phyloP scores from a whole-genome alignment of 1,284 basidiomycete genomes.

The Cutaneotrichosporon daszewskae region DNA sequence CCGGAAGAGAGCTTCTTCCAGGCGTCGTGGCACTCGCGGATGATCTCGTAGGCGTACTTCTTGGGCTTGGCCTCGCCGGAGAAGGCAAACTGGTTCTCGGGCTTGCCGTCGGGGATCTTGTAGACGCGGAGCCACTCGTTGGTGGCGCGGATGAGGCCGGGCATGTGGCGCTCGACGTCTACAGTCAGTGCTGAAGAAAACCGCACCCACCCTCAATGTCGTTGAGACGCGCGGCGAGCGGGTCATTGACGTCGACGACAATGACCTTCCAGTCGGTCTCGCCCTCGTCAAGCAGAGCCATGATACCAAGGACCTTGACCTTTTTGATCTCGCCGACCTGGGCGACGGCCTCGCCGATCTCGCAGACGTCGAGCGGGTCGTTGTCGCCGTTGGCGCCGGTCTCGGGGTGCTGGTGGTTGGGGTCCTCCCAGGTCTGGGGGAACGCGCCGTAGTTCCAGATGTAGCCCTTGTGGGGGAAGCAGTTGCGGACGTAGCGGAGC shows the following conservation, averaged over 20 bases:
- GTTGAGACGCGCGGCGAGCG: constrained; percentile 92
- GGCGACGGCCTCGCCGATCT: constrained; percentile 98
- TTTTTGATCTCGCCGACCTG: constrained; percentile 98
- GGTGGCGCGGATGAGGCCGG: constrained; percentile 90
- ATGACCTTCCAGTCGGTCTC: constrained; percentile 99
- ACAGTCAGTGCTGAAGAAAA: no score
- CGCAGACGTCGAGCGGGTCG: constrained; percentile 98
- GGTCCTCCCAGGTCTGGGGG: constrained; percentile 99
- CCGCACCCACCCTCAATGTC: no score
- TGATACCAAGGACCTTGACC: constrained; percentile 99
- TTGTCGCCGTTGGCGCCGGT: constrained; percentile 99
- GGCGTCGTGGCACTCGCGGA: constrained; percentile 97
- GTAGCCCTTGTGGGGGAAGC: constrained; percentile 88
- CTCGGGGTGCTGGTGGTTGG: constrained; percentile 78
- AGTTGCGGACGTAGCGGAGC: constrained; percentile 96
- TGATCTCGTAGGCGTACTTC: constrained; percentile 97
- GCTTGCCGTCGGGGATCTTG: constrained; percentile 84
- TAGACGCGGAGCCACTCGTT: constrained; percentile 77
- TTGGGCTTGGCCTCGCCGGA: constrained; percentile 99
- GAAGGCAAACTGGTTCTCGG: constrained; percentile 98
- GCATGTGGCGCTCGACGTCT: constrained; percentile 98
- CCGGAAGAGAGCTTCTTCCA: constrained; percentile 92
- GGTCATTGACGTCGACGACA: constrained; percentile 95
- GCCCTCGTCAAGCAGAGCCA: constrained; percentile 96
- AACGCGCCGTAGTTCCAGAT: constrained; percentile 99